Evolutionary conservation across 306 rosid species (phyloP), one percentile per base, ranked within the genome.

Genomic region (Cicer pinnatifidum): DNA sequence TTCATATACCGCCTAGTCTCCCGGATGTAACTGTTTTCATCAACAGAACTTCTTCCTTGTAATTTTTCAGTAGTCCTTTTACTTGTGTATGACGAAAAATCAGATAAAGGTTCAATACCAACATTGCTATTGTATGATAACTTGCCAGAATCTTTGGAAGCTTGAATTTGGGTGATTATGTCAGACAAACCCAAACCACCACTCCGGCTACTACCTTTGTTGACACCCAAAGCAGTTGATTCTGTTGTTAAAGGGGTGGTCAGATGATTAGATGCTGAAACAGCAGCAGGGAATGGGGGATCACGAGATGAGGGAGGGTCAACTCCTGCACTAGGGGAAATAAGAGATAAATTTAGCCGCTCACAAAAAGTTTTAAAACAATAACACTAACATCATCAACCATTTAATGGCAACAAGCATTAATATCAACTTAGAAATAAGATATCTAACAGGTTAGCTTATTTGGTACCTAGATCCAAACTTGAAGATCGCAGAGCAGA

Each of bases 301-400:
- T 95, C 99, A 77, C 99, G 99, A 87, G 97, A 90, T 69, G 99
- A 92, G 85, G 99, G 99, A 87, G 93, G 97, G 92, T 95, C 99
- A 95, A 95, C 97, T 88, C 99, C 99, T 95, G 99, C 96, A 87
- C 97, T 87, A 95, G 97, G 97, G 82, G 84, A 69, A 89, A 89
- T 81, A 91, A 84, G 70, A 84, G 82, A 80, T 75, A 86, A 89
- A 86, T 81, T 90, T 87, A 91, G 95, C 97, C 84, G 86, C 85
- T 85, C 93, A 85, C 86, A 85, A 67, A 66, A 39, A 73, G 51
- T 64, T 60, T 76, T 67, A 73, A 72, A 59, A 52, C 39, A 54
- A 78, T 50, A 72, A 56, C 67, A 61, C 53, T n/a, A 65, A 48
- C 46, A 64, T 20, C 44, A 48, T 20, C 68, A 64, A 67, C 37